These are phyloP conservation scores for Lentinula sp. DNA, from an alignment of 768 basidiomycete species.

Conservation along the genomic window DNA sequence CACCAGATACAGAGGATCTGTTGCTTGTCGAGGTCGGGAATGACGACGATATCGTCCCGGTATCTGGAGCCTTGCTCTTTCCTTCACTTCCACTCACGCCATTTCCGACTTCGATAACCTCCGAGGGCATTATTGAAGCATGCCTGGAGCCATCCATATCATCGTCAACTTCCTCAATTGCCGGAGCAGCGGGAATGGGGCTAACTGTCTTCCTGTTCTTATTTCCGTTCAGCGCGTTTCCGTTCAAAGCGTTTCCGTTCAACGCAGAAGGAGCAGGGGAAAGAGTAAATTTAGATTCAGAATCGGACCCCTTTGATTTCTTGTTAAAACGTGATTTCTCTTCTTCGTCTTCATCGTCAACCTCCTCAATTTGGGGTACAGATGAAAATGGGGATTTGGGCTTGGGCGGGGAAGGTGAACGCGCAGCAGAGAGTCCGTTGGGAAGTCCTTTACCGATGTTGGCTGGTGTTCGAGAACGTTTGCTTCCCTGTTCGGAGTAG, in stretches of 20 bases:
- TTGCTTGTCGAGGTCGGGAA: neutral
- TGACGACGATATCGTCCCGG: conserved; percentile 6
- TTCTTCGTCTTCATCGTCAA: conserved; percentile 32
- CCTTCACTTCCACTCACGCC: neutral
- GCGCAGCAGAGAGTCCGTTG: conserved; percentile 10
- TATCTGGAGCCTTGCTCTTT: conserved; percentile 13
- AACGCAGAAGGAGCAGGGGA: neutral
- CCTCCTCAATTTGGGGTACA: conserved; percentile 19
- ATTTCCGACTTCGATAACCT: conserved; percentile 21
- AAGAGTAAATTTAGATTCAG: neutral
- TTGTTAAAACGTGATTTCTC: conserved; percentile 42
- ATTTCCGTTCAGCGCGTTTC: conserved; percentile 1
- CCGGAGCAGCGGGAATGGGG: conserved; percentile 7
- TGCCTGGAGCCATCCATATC: conserved; percentile 2
- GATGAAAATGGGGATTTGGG: neutral
- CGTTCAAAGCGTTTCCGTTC: conserved; percentile 4
- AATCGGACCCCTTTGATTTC: conserved; percentile 27
- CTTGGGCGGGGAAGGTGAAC: conserved; percentile 7
- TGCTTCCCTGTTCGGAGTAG: conserved; percentile 52
- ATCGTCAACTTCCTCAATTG: conserved; percentile 27
- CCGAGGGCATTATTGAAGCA: conserved; percentile 17
- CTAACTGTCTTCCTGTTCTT: neutral
- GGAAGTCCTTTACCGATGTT: conserved; percentile 34
- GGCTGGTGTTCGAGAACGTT: conserved; percentile 68
- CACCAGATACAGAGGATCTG: conserved; percentile 13